phyloP scores from a whole-genome alignment of 805 yeast species.

The Wickerhamomyces sydowiorum region DNA sequence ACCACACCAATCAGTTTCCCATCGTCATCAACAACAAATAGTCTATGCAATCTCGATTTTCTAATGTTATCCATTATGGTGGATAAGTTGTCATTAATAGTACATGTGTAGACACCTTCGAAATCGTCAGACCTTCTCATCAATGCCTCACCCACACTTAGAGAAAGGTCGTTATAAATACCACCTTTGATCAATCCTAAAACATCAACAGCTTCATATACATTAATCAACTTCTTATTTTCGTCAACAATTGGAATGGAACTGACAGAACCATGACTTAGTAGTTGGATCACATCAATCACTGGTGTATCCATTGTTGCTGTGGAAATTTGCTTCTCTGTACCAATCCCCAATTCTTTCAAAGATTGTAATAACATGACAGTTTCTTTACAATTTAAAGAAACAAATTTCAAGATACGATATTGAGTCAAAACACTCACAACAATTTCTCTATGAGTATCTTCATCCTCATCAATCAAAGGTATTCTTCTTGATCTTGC shows the following conservation, averaged over 20 bases:
- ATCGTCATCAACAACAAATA: conserved; percentile 84
- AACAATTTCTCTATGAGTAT: conserved; percentile 87
- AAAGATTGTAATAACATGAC: conserved; percentile 75
- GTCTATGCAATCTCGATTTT: conserved; percentile 83
- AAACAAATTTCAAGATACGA: conserved; percentile 90
- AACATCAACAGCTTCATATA: conserved; percentile 94
- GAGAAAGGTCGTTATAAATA: conserved; percentile 79
- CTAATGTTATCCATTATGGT: conserved; percentile 91
- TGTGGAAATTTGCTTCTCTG: conserved; percentile 53
- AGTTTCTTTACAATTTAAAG: conserved; percentile 93
- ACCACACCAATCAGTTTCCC: conserved; percentile 78
- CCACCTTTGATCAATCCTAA: conserved; percentile 91
- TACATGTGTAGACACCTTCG: conserved; percentile 97
- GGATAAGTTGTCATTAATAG: conserved; percentile 76
- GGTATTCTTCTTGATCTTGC: conserved; percentile 92
- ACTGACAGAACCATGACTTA: conserved; percentile 76
- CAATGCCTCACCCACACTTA: conserved; percentile 93
- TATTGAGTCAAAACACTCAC: conserved; percentile 95
- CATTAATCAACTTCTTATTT: conserved; percentile 64
- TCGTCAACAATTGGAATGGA: conserved; percentile 92
- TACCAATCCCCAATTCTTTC: conserved; percentile 60
- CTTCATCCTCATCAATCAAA: conserved; percentile 88
- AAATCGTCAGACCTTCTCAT: conserved; percentile 92
- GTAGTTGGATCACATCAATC: conserved; percentile 80
- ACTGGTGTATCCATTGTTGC: conserved; percentile 91